Conservation (phyloP, 306 rosid species). For the Ammopiptanthus mongolicus region DNA sequence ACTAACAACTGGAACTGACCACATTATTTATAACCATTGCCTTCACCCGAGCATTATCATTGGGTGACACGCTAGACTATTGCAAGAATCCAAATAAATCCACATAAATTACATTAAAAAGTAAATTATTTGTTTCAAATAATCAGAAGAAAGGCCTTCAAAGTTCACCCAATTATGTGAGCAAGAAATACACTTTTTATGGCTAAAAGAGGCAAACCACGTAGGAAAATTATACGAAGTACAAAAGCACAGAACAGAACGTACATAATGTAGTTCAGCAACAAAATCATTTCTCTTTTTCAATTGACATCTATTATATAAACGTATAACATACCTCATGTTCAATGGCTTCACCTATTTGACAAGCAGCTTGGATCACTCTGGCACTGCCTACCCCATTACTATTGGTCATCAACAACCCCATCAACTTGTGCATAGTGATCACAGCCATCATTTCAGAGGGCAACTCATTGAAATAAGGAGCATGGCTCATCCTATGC, state of each 20-base stretch:
- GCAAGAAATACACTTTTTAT: not conserved
- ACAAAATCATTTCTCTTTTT: not conserved
- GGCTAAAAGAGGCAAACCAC: not conserved
- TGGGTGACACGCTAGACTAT: not conserved
- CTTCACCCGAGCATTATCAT: not conserved
- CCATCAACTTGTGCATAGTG: constrained; percentile 94
- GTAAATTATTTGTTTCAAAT: not conserved
- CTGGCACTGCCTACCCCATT: constrained; percentile 56
- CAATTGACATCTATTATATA: not conserved
- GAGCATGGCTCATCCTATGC: constrained; percentile 38
- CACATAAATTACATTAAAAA: not conserved
- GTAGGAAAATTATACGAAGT: not conserved
- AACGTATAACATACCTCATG: constrained; percentile 56
- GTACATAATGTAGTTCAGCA: not conserved
- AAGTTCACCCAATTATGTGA: constrained; percentile 5
- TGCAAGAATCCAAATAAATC: not conserved
- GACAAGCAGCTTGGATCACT: constrained; percentile 75
- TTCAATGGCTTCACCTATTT: constrained; percentile 89
- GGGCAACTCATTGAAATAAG: constrained; percentile 51
- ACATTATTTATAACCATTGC: not conserved
- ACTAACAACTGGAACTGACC: not conserved
- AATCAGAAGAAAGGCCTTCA: not conserved
- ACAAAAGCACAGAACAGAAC: not conserved
- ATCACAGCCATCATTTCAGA: constrained; percentile 89
- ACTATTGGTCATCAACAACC: constrained; percentile 71